Conservation (phyloP, 2,329 filamentous ascomycete species). For the Hirsutella thompsonii region DNA sequence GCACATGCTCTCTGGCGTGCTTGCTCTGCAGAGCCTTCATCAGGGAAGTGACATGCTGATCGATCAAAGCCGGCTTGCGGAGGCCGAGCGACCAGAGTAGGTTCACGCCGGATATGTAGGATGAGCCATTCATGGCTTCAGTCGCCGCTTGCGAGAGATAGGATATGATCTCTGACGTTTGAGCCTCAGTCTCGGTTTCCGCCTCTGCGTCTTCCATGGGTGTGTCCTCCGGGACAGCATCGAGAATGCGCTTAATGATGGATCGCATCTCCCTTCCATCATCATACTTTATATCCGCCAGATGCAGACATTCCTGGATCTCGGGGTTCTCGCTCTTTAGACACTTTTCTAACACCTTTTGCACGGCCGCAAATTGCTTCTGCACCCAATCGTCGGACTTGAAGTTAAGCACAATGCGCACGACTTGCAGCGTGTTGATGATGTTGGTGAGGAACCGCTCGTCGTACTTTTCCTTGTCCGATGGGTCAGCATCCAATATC, state of each 20-base stretch:
- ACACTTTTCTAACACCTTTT: conserved; percentile 82
- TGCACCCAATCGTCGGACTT: conserved; percentile 88
- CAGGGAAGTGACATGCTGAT: conserved; percentile 72
- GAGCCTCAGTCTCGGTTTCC: conserved; percentile 69
- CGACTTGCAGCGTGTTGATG: conserved; percentile 85
- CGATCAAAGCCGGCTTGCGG: conserved; percentile 74
- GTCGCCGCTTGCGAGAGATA: conserved; percentile 78
- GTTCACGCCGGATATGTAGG: conserved; percentile 82
- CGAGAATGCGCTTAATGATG: conserved; percentile 68
- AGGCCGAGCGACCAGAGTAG: conserved; percentile 84
- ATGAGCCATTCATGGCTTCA: conserved; percentile 69
- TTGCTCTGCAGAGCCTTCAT: conserved; percentile 93
- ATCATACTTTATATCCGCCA: conserved; percentile 55
- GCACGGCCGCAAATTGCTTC: conserved; percentile 60
- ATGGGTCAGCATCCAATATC: conserved; percentile 44
- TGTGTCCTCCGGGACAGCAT: conserved; percentile 69
- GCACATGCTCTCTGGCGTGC: conserved; percentile 87
- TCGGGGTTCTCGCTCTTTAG: conserved; percentile 82
- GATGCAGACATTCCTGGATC: conserved; percentile 83
- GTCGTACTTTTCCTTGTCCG: conserved; percentile 60
- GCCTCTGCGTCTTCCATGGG: conserved; percentile 66
- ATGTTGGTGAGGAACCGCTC: conserved; percentile 78
- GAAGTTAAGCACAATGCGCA: conserved; percentile 78
- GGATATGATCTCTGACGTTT: conserved; percentile 75
- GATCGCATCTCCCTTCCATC: conserved; percentile 61